A percentile compares a stretch with the other conserved stretches of the same genome.
These are phyloP conservation scores for Trichomonas gallinae DNA, from an alignment of 208 protist genomes.

Conservation along the genomic window DNA sequence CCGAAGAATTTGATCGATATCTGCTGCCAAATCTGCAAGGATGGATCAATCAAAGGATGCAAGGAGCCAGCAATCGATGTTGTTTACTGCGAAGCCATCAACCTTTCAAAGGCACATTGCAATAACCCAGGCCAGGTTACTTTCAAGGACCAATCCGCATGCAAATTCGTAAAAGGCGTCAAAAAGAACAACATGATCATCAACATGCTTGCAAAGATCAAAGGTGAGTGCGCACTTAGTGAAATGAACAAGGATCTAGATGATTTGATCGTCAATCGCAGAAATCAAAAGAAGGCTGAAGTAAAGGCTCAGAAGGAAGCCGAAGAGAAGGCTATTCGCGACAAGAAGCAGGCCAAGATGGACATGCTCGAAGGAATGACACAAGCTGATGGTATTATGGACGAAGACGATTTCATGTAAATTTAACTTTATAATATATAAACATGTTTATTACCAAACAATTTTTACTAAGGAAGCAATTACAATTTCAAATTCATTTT, in stretches of 20 bases:
- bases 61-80: slow-evolving; percentile 2
- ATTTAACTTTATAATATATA: neutral
- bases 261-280: neutral
- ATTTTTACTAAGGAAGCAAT: too few species aligned
- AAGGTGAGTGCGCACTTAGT: neutral
- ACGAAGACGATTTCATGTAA: slow-evolving; percentile 23
- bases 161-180: neutral
- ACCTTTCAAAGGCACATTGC: neutral
- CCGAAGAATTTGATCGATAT: neutral
- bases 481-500: too few species aligned
- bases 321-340: neutral
- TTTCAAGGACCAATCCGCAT: neutral
- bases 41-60: neutral
- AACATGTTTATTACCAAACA: too few species aligned
- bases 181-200: neutral
- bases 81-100: neutral
- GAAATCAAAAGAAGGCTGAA: neutral
- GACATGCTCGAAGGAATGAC: neutral
- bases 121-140: neutral
- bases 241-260: neutral
- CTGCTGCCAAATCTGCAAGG: slow-evolving; percentile 22
- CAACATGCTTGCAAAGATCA: neutral
- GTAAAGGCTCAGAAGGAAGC: neutral
- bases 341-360: neutral
- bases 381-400: neutral